Conservation (phyloP, 768 basidiomycete genomes). For the Cyathus striatus region DNA sequence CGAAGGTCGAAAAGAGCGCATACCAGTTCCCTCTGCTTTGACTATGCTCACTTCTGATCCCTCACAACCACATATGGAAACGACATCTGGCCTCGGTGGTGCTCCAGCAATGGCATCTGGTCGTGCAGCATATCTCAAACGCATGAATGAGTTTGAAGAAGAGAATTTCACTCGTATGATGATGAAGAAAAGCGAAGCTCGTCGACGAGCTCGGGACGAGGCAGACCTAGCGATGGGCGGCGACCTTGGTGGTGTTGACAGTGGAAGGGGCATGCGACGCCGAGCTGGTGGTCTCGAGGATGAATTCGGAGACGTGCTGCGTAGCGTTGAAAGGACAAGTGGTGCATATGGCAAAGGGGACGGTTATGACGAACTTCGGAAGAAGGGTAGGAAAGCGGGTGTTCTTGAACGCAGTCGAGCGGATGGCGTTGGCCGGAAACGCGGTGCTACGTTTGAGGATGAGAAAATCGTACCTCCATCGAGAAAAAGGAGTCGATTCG, state of each 20-base stretch:
- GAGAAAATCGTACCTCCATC: conserved; percentile 18
- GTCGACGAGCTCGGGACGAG: conserved; percentile 72
- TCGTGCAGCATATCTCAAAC: conserved; percentile 75
- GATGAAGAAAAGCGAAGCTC: conserved; percentile 84
- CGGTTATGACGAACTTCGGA: conserved; percentile 79
- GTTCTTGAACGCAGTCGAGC: conserved; percentile 55
- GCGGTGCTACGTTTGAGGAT: conserved; percentile 20
- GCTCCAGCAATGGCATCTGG: conserved; percentile 52
- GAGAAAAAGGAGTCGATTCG: conserved; percentile 46
- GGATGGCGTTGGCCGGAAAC: conserved; percentile 15
- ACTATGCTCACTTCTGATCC: conserved; percentile 62
- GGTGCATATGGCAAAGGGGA: conserved; percentile 42
- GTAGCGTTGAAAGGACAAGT: conserved; percentile 47
- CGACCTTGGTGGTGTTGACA: conserved; percentile 36
- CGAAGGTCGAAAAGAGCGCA: conserved; percentile 43
- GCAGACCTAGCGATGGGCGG: conserved; percentile 86
- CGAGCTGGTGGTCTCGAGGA: conserved; percentile 72
- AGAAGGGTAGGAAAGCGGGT: conserved; percentile 58
- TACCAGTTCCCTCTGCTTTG: conserved; percentile 62
- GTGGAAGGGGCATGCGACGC: conserved; percentile 48
- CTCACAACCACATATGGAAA: conserved; percentile 63
- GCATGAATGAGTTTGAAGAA: conserved; percentile 87
- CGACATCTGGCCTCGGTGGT: conserved; percentile 67
- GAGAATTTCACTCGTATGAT: conserved; percentile 89
- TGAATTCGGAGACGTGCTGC: conserved; percentile 80